Evolutionary conservation across 441 rosid genomes (phyloP), one percentile per base, ranked within the genome.

Genomic region (Hura crepitans): DNA sequence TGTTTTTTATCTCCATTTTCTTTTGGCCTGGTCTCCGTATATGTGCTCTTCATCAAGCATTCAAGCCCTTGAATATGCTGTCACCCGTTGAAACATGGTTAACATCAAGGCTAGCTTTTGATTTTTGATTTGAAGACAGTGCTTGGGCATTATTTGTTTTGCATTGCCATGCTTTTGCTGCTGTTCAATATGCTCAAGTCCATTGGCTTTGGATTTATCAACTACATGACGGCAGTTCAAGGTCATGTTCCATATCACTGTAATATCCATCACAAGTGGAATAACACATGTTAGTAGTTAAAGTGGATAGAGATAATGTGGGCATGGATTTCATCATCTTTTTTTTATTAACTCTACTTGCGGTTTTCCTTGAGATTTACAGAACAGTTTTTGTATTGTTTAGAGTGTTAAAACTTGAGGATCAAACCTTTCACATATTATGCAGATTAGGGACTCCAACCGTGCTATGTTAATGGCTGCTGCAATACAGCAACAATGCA

Each of bases 401-500:
- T 55, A 2, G 33, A 49, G 15, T 22, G 45, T 49, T 56, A 25
- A 33, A 62, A 53, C 8, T 23, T 70, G 63, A 75, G 47, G 58
- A 46, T 70, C 74, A 43, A 75, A 37, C 50, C 72, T 43, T 72
- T 76, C 45, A 72, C 60, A 70, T 33, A 46, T 76, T 76, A 37
- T 81, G 79, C 88, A 95, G 98, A 89, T 90, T 75, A 87, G 98
- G 78, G 99, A 95, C 78, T 92, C 99, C 75, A 92, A 95, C 80
- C 93, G 96, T 74, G 88, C 98, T 64, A 90, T 86, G 96, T 58
- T 92, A 69, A 74, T 87, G 75, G 96, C 95, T 27, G 99, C 97
- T 66, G 91, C 85, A 73, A 69, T 82, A 65, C 91, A 89, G 79
- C 91, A 89, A 64, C 83, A 86, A 25, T 95, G 99, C 84, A 84